Base-by-base conservation (phyloP, 352 stramenopile species). In the Phytophthora parvispora region DNA sequence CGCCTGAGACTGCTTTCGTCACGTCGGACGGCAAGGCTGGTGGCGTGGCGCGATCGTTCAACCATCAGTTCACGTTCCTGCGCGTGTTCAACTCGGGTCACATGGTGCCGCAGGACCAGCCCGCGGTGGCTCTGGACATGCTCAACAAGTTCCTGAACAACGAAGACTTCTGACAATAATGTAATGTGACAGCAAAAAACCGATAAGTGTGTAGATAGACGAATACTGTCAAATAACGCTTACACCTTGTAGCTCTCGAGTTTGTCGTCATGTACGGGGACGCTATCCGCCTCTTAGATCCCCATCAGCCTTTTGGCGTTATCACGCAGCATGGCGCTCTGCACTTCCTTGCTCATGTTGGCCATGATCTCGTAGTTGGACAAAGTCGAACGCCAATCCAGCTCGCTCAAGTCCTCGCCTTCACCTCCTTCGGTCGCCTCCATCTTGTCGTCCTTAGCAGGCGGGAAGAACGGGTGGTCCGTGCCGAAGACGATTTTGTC, bases 401-500 rank as follows among this genome's bases (percentile, higher is more conserved):
- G 52, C 9, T 67, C 56, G 24, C 64, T 66, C 36, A 86, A 61
- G 28, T 67, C 69, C 6, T 53, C 38, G 6, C 32, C 22, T 15
- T 27, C 53, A 6, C 12, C 54, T 27, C 47, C 50, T 8, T 76
- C 62, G 1, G 7, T 13, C 4, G 38, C 51, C 8, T 78, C 63
- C n/a, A n/a, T n/a, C 9, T 28, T 24, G 3, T 29, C 29, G 50
- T 60, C 64, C 12, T 64, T 56, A 8, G 51, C 47, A 22, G 83
- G 83, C 5, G 83, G 83, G 58, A 91, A 91, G 58, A 91, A 91
- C 28, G 83, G 83, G 43, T 91, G 82, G 64, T 91, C 83, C 13
- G 83, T 91, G 27, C 83, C 83, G 45, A 81, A 91, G 18, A 91
- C 86, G 64, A 91, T 73, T 22, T 73, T 78, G 38, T 90, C 78